A percentile compares a stretch with the other conserved stretches of the same genome.
These are phyloP conservation scores for Drechslerella dactyloides DNA, from an alignment of 2,329 filamentous ascomycete species.

Conservation along the genomic window DNA sequence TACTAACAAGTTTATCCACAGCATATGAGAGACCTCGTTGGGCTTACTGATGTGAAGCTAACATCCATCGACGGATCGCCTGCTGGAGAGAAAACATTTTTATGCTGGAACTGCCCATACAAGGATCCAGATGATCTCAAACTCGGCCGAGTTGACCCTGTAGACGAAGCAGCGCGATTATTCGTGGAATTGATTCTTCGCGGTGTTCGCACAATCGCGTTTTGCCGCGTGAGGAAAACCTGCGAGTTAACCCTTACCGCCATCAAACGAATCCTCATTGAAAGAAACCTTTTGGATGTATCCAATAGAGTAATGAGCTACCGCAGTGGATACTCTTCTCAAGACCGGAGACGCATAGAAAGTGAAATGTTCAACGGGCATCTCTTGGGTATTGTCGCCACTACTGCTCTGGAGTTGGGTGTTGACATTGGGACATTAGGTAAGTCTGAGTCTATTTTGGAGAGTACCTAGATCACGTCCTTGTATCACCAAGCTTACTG, in stretches of 20 bases:
- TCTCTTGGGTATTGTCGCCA: conserved; percentile 89
- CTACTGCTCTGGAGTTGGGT: conserved; percentile 87
- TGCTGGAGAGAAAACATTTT: conserved; percentile 87
- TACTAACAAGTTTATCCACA: conserved; percentile 58
- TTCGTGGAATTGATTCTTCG: conserved; percentile 89
- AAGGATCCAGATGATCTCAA: conserved; percentile 86
- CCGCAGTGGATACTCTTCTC: conserved; percentile 89
- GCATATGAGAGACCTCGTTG: conserved; percentile 95
- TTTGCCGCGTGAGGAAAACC: conserved; percentile 84
- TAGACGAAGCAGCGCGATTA: conserved; percentile 83
- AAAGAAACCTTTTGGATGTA: conserved; percentile 75
- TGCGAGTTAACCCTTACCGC: conserved; percentile 84
- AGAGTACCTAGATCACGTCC: neutral
- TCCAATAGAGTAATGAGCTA: conserved; percentile 89
- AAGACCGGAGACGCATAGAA: conserved; percentile 87
- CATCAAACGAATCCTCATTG: conserved; percentile 76
- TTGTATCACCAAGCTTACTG: neutral
- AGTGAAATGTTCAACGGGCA: conserved; percentile 97
- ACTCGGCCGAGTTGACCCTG: conserved; percentile 81
- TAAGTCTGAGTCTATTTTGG: conserved; percentile 6
- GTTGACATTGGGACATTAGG: conserved; percentile 87
- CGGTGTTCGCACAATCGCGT: conserved; percentile 89
- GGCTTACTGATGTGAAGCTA: conserved; percentile 77
- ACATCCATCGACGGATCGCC: conserved; percentile 93
- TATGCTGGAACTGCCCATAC: conserved; percentile 97